Evolutionary conservation across 345 rosid species (phyloP).

Genomic region (Gossypioides kirkii): DNA sequence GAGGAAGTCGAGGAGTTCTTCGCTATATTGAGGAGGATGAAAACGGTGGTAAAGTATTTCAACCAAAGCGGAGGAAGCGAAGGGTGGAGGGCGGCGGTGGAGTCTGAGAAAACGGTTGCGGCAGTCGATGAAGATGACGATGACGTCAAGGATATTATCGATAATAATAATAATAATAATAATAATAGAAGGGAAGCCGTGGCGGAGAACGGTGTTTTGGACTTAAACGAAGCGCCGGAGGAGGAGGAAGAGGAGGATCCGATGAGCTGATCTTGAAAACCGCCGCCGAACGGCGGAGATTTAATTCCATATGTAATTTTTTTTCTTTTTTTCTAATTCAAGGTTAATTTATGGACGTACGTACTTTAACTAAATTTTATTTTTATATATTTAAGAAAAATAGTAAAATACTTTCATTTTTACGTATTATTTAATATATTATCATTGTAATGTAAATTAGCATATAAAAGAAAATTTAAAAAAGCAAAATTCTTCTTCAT

Average conservation of each 20-base stretch:
- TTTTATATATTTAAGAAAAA: too few relatives aligned
- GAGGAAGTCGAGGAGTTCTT: constrained; percentile 13
- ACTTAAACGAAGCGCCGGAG: constrained; percentile 5
- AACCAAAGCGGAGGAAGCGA: background rate
- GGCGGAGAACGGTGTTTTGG: background rate
- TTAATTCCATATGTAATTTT: background rate
- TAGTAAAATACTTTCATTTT: background rate
- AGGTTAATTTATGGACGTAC: background rate
- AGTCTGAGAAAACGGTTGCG: background rate
- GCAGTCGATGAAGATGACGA: background rate
- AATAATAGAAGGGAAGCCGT: background rate
- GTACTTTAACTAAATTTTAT: background rate
- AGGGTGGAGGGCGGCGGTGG: constrained; percentile 6
- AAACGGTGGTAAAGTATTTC: background rate
- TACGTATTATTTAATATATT: too few relatives aligned
- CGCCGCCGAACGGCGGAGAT: background rate
- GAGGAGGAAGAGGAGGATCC: background rate
- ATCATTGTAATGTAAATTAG: background rate
- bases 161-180: background rate
- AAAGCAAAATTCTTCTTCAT: background rate
- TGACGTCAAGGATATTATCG: background rate
- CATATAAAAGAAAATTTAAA: too few relatives aligned
- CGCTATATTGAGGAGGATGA: constrained; percentile 8
- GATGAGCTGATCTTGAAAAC: background rate
- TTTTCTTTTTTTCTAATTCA: background rate